phyloP scores from a whole-genome alignment of 768 basidiomycete genomes.

The Tricholoma furcatifolium region DNA sequence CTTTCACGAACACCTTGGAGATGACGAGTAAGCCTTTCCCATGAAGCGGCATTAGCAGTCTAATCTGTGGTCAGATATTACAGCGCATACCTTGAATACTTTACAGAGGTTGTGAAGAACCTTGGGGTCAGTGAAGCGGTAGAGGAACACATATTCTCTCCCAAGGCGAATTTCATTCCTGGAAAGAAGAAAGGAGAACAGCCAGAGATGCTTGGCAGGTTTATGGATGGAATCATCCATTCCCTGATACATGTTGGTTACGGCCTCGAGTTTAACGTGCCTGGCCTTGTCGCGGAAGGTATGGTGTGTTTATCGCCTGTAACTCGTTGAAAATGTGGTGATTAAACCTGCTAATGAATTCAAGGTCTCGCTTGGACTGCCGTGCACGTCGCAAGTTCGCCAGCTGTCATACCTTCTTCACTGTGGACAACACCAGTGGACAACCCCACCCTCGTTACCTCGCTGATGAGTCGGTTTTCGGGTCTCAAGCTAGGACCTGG shows the following conservation, averaged over 20 bases:
- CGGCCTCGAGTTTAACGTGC: slow-evolving; percentile 59
- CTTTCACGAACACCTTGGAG: slow-evolving; percentile 52
- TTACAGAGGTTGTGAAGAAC: slow-evolving; percentile 35
- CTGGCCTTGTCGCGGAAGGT: slow-evolving; percentile 67
- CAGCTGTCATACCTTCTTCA: slow-evolving; percentile 28
- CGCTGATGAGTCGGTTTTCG: slow-evolving; percentile 10
- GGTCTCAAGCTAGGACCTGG: not conserved
- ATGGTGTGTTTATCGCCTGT: not conserved
- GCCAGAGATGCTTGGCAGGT: slow-evolving; percentile 47
- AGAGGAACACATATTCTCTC: slow-evolving; percentile 57
- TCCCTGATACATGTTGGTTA: slow-evolving; percentile 64
- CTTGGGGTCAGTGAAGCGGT: slow-evolving; percentile 41
- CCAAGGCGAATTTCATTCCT: slow-evolving; percentile 40
- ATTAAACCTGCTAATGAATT: not conserved
- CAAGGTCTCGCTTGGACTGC: slow-evolving; percentile 58
- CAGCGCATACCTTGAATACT: slow-evolving; percentile 50
- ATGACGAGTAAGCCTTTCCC: slow-evolving; percentile 40
- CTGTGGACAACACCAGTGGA: slow-evolving; percentile 17
- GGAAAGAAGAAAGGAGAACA: slow-evolving; percentile 26
- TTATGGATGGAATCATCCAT: slow-evolving; percentile 57
- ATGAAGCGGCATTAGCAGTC: not conserved
- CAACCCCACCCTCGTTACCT: not conserved
- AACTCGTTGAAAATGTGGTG: not conserved
- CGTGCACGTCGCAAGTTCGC: slow-evolving; percentile 39
- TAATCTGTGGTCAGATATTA: slow-evolving; percentile 42